Evolutionary conservation across 2,329 filamentous ascomycete species (phyloP).

Genomic region (Pseudogymnoascus sp.): DNA sequence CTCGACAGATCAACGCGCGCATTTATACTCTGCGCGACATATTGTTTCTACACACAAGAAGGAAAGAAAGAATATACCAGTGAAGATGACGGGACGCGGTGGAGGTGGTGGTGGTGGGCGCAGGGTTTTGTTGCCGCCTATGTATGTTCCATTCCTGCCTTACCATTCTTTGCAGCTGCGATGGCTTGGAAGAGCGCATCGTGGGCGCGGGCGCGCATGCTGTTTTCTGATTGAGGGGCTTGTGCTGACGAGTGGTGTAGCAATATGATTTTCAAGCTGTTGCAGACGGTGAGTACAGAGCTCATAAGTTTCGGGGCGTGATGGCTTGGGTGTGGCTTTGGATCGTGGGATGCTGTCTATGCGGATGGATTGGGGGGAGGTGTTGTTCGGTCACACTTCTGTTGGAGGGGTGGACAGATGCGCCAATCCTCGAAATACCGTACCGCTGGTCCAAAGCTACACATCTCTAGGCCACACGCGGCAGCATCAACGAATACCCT

Average conservation of each 20-base stretch:
- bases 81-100: constrained; percentile 31
- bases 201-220: not conserved
- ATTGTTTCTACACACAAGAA: not conserved
- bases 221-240: not conserved
- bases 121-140: constrained; percentile 67
- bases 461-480: not conserved
- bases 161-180: not conserved
- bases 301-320: constrained; percentile 14
- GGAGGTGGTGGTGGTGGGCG: constrained; percentile 37
- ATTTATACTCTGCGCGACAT: not conserved
- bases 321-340: not conserved
- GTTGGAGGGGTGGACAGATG: not conserved
- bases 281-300: constrained; percentile 47
- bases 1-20: not conserved
- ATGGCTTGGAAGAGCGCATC: not conserved
- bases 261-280: constrained; percentile 91
- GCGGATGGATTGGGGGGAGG: not conserved
- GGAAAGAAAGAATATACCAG: not conserved
- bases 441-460: not conserved
- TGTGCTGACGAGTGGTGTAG: constrained; percentile 37
- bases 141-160: constrained; percentile 29
- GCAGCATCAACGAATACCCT: not conserved
- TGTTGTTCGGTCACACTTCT: not conserved
- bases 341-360: not conserved
- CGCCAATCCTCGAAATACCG: not conserved